Evolutionary conservation across 1,284 basidiomycete genomes (phyloP).

Genomic region (Malassezia cuniculi): DNA sequence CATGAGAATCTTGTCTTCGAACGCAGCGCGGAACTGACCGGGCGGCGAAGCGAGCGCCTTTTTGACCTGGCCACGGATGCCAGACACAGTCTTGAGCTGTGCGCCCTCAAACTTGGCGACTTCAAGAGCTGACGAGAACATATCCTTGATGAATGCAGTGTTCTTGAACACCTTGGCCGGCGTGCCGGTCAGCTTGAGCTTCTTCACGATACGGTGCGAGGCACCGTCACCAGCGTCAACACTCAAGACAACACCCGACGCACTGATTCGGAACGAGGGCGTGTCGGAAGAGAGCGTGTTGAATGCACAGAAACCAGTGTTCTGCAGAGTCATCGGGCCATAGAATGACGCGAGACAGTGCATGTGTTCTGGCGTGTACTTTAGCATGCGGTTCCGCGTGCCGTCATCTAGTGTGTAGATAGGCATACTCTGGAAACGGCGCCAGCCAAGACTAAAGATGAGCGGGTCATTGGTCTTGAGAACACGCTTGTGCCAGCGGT

Average conservation of each 20-base stretch:
- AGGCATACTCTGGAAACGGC: conserved; percentile 85
- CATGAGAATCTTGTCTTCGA: conserved; percentile 94
- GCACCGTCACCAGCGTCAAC: conserved; percentile 54
- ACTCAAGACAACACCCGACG: conserved; percentile 87
- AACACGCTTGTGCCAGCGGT: conserved; percentile 82
- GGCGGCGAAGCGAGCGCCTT: conserved; percentile 86
- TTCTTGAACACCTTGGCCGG: conserved; percentile 99
- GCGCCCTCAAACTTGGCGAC: conserved; percentile 98
- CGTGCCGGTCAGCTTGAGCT: conserved; percentile 85
- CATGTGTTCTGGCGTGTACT: conserved; percentile 99
- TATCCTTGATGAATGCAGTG: conserved; percentile 94
- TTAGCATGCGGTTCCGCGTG: conserved; percentile 83
- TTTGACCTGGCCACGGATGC: conserved; percentile 91
- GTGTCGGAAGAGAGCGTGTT: conserved; percentile 61
- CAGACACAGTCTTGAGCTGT: conserved; percentile 83
- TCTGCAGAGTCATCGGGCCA: conserved; percentile 46
- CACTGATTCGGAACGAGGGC: conserved; percentile 73
- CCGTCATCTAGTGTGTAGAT: conserved; percentile 87
- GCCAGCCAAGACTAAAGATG: conserved; percentile 88
- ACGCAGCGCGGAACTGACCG: conserved; percentile 86
- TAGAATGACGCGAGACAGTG: conserved; percentile 89
- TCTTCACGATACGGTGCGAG: conserved; percentile 86
- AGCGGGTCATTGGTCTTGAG: conserved; percentile 96
- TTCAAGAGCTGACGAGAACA: conserved; percentile 84
- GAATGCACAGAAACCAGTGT: conserved; percentile 91